These are phyloP conservation scores for Xylaria sp. DNA, from an alignment of 2,329 filamentous ascomycete genomes.

Conservation along the genomic window DNA sequence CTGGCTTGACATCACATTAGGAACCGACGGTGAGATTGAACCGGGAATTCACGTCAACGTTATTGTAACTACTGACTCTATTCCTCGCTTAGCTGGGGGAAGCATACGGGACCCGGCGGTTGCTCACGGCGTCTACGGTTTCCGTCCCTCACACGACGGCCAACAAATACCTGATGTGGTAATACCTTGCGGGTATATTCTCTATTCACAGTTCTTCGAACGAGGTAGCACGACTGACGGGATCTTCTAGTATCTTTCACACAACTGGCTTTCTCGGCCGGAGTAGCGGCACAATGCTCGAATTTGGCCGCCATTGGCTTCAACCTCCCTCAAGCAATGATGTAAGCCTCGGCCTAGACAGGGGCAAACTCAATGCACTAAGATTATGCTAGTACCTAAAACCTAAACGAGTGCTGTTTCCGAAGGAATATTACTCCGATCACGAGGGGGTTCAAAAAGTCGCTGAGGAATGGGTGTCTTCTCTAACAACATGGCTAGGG, in stretches of 20 bases:
- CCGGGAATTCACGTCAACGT: not conserved
- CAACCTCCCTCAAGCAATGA: not conserved
- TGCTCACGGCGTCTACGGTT: slow-evolving; percentile 14
- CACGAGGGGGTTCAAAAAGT: slow-evolving; percentile 10
- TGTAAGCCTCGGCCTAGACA: not conserved
- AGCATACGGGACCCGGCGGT: slow-evolving; percentile 25
- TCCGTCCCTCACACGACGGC: slow-evolving; percentile 15
- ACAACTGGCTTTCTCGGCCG: slow-evolving; percentile 17
- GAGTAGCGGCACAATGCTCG: slow-evolving; percentile 10
- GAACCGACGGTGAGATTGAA: slow-evolving; percentile 10
- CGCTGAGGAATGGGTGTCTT: slow-evolving; percentile 16
- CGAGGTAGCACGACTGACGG: not conserved
- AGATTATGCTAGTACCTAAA: not conserved
- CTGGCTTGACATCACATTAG: slow-evolving; percentile 23
- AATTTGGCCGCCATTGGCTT: slow-evolving; percentile 21
- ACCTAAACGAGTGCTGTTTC: slow-evolving; percentile 7
- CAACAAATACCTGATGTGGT: slow-evolving; percentile 1
- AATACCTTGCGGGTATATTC: slow-evolving; percentile 15
- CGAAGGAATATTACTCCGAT: slow-evolving; percentile 16
- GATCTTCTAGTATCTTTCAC: slow-evolving; percentile 10
- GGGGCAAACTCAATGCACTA: slow-evolving; percentile 2
- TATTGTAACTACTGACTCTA: not conserved
- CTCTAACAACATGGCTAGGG: slow-evolving; percentile 15
- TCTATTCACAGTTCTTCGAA: not conserved
- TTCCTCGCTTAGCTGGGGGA: slow-evolving; percentile 14